Evolutionary conservation across 2,329 filamentous ascomycete species (phyloP).

Genomic region (Aspergillus pseudoviridinutans): DNA sequence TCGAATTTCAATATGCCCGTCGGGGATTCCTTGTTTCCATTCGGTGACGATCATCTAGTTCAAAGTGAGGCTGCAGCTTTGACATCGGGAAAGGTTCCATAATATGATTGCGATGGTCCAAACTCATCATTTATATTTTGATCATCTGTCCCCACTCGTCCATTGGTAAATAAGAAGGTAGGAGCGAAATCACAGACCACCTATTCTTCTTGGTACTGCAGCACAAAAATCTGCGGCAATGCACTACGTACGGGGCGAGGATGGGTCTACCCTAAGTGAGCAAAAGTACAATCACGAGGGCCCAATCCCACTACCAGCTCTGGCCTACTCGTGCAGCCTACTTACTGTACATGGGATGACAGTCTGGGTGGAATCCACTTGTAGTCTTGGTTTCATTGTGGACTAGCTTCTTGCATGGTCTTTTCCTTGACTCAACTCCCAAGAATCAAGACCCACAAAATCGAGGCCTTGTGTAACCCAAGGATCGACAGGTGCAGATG

Average conservation of each 20-base stretch:
- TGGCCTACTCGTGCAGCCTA: not conserved
- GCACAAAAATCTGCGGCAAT: not conserved
- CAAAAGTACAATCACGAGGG: not conserved
- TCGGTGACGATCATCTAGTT: not conserved
- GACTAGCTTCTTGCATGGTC: not conserved
- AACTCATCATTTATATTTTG: not conserved
- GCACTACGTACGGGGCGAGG: not conserved
- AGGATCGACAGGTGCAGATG: constrained; percentile 1
- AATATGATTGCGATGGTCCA: not conserved
- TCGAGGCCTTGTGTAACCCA: not conserved
- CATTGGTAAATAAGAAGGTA: not conserved
- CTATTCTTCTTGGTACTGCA: not conserved
- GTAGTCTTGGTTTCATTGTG: not conserved
- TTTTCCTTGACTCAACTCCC: not conserved
- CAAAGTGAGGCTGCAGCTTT: not conserved
- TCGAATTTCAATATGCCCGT: not conserved
- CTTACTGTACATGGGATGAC: not conserved
- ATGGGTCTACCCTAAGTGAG: not conserved
- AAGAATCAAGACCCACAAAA: not conserved
- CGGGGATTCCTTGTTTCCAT: constrained; percentile 1
- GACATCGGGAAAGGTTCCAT: not conserved
- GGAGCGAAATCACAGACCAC: not conserved
- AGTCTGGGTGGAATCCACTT: not conserved
- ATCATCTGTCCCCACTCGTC: not conserved
- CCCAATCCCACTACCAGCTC: not conserved